Evolutionary conservation across 306 rosid genomes (phyloP).

Genomic region (Rosa rugosa): DNA sequence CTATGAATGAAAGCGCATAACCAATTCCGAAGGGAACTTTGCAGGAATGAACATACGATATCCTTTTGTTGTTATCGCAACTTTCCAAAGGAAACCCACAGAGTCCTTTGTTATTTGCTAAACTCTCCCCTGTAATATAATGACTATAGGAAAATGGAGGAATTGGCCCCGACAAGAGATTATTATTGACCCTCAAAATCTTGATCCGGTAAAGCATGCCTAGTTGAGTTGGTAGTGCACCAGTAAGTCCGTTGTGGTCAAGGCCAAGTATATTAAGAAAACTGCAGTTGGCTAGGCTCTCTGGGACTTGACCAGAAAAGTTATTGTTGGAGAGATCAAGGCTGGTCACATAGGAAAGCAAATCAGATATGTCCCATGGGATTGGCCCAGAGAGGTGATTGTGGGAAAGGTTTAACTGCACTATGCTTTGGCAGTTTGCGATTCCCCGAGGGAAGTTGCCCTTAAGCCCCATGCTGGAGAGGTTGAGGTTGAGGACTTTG

Average conservation of each 20-base stretch:
- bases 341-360: neutral
- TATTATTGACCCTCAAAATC: constrained; percentile 19
- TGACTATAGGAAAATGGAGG: constrained; percentile 1
- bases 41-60: constrained; percentile 17
- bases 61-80: constrained; percentile 7
- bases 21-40: constrained; percentile 28
- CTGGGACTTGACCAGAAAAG: constrained; percentile 36
- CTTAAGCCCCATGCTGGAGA: constrained; percentile 26
- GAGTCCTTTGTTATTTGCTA: constrained; percentile 33
- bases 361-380: constrained; percentile 22
- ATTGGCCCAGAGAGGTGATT: constrained; percentile 30
- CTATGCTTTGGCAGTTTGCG: neutral
- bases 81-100: constrained; percentile 31
- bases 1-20: constrained; percentile 18
- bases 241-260: constrained; percentile 28
- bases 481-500: neutral
- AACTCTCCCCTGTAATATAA: constrained; percentile 8
- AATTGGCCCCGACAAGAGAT: constrained; percentile 36
- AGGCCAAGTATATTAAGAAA: constrained; percentile 27
- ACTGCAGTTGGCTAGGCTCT: constrained; percentile 12
- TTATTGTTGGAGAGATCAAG: constrained; percentile 37
- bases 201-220: constrained; percentile 13
- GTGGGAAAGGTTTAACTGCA: neutral
- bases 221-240: constrained; percentile 36
- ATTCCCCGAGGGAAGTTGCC: constrained; percentile 35